Evolutionary conservation across 2,329 filamentous ascomycete genomes (phyloP).

Genomic region (Aspergillus aculeatus): DNA sequence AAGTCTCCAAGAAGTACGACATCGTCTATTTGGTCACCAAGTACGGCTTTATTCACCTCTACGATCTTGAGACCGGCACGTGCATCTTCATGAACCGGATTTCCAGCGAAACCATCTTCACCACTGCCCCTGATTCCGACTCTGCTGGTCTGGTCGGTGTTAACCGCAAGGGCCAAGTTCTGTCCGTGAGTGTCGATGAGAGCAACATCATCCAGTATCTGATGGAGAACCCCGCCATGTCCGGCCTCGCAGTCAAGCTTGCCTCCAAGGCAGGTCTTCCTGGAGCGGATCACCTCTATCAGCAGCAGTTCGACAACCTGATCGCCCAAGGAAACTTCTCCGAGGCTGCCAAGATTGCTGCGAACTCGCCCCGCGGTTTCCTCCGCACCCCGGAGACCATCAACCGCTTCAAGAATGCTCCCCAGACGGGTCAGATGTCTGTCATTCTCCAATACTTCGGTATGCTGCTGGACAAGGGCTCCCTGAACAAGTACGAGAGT

Average conservation of each 20-base stretch:
- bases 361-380: slow-evolving; percentile 94
- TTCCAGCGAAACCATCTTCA: slow-evolving; percentile 98
- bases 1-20: slow-evolving; percentile 94
- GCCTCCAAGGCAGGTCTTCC: slow-evolving; percentile 90
- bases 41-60: slow-evolving; percentile 98
- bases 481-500: slow-evolving; percentile 88
- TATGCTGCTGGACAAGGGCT: slow-evolving; percentile 92
- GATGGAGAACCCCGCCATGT: slow-evolving; percentile 93
- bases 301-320: slow-evolving; percentile 87
- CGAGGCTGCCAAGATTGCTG: slow-evolving; percentile 92
- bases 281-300: slow-evolving; percentile 90
- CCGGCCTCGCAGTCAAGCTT: slow-evolving; percentile 90
- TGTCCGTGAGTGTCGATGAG: slow-evolving; percentile 92
- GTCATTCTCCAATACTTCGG: slow-evolving; percentile 97
- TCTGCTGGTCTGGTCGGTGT: slow-evolving; percentile 89
- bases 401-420: slow-evolving; percentile 87
- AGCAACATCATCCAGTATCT: slow-evolving; percentile 88
- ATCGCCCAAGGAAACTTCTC: slow-evolving; percentile 76
- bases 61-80: slow-evolving; percentile 91
- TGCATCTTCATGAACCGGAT: slow-evolving; percentile 99
- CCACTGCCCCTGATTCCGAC: slow-evolving; percentile 78
- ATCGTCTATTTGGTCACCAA: slow-evolving; percentile 97
- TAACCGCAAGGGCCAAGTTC: slow-evolving; percentile 95
- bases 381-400: slow-evolving; percentile 92
- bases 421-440: slow-evolving; percentile 71